Evolutionary conservation across 2,329 filamentous ascomycete species (phyloP).

Genomic region (Pseudocercospora fuligena): DNA sequence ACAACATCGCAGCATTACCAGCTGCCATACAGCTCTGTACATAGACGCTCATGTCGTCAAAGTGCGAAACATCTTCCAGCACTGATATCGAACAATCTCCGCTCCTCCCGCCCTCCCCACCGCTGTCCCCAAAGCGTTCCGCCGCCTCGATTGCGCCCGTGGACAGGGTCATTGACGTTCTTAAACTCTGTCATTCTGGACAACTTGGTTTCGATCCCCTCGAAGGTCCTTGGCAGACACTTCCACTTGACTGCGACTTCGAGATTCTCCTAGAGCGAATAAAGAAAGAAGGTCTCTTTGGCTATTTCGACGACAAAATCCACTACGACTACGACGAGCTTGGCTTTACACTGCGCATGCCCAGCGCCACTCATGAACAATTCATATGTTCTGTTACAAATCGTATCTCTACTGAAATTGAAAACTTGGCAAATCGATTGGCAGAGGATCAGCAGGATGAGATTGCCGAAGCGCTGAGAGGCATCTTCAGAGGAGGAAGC

Average conservation of each 20-base stretch:
- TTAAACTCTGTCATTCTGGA: neutral
- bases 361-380: slow-evolving; percentile 20
- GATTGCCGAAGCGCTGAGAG: slow-evolving; percentile 1
- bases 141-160: slow-evolving; percentile 7
- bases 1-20: slow-evolving; percentile 1
- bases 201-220: neutral
- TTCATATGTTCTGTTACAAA: slow-evolving; percentile 21
- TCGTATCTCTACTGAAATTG: slow-evolving; percentile 1
- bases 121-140: slow-evolving; percentile 14
- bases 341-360: slow-evolving; percentile 28
- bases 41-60: slow-evolving; percentile 12
- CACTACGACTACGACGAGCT: slow-evolving; percentile 24
- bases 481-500: slow-evolving; percentile 19
- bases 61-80: slow-evolving; percentile 10
- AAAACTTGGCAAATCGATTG: slow-evolving; percentile 5
- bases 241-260: slow-evolving; percentile 11
- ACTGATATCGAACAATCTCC: slow-evolving; percentile 13
- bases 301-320: slow-evolving; percentile 18
- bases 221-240: neutral
- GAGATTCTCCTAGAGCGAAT: slow-evolving; percentile 12
- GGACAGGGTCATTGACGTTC: slow-evolving; percentile 4
- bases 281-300: neutral
- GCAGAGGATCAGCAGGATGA: neutral
- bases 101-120: slow-evolving; percentile 14
- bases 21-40: neutral